These are phyloP conservation scores for Phytophthora foliorum DNA, from an alignment of 352 stramenopile genomes.

Conservation along the genomic window DNA sequence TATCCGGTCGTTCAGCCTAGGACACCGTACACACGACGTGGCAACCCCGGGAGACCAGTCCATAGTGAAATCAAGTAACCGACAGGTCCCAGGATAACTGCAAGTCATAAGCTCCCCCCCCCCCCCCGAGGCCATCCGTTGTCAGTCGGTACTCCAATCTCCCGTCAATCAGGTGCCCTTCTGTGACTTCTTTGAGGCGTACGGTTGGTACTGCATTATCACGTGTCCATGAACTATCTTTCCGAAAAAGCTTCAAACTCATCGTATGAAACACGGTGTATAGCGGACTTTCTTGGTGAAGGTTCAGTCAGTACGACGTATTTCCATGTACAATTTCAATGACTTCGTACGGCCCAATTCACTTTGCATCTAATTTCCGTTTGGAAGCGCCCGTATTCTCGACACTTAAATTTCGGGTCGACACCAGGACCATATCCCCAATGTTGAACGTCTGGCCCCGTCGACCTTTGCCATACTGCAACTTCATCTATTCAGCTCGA, in stretches of 20 bases:
- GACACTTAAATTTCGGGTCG: slow-evolving; percentile 3
- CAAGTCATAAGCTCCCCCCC: too few species aligned
- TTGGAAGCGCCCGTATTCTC: not conserved
- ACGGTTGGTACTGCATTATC: not conserved
- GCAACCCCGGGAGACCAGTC: too few species aligned
- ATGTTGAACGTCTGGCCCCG: not conserved
- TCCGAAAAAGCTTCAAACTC: not conserved
- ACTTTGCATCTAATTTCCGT: slow-evolving; percentile 1
- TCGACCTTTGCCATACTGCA: not conserved
- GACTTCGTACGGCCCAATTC: slow-evolving; percentile 8
- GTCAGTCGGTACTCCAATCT: too few species aligned
- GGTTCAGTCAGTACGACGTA: not conserved
- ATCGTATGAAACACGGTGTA: not conserved
- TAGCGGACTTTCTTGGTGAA: not conserved
- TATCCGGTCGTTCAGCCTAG: too few species aligned
- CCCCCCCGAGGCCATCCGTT: too few species aligned
- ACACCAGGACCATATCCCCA: slow-evolving; percentile 2
- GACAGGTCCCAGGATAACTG: too few species aligned
- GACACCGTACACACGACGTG: too few species aligned
- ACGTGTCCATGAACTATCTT: not conserved
- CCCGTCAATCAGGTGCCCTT: too few species aligned
- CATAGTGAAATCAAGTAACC: too few species aligned
- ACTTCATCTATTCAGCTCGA: slow-evolving; percentile 1
- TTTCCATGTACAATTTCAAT: not conserved
- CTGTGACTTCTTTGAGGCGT: too few species aligned